Percentiles rank a stretch among this genome's conserved stretches.
Evolutionary conservation across 345 rosid genomes (phyloP).

Genomic region (Anastatica hierochuntica): DNA sequence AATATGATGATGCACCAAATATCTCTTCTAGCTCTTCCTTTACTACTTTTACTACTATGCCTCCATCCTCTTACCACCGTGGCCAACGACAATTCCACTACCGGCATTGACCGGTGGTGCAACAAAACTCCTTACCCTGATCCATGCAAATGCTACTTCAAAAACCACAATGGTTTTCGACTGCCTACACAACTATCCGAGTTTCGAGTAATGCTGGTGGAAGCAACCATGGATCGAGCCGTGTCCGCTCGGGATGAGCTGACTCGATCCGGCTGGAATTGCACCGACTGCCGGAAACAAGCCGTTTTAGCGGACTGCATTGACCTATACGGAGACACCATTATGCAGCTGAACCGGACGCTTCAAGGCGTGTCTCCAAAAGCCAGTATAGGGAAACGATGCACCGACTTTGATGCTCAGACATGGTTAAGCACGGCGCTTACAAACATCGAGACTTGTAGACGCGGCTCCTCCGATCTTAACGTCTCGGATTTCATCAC

Average conservation of each 20-base stretch:
- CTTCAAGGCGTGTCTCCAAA: conserved; percentile 24
- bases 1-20: conserved; percentile 3
- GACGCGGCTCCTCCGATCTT: conserved; percentile 43
- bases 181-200: conserved; percentile 33
- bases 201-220: conserved; percentile 43
- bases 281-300: conserved; percentile 24
- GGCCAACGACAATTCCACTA: conserved; percentile 5
- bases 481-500: conserved; percentile 43
- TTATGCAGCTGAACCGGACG: conserved; percentile 56
- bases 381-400: background rate
- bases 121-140: conserved; percentile 66
- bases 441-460: conserved; percentile 70
- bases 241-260: conserved; percentile 25
- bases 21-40: conserved; percentile 10
- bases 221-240: conserved; percentile 47
- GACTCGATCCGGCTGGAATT: conserved; percentile 14
- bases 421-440: conserved; percentile 87
- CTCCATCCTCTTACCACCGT: conserved; percentile 15
- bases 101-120: conserved; percentile 54
- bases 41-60: conserved; percentile 21
- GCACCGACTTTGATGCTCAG: conserved; percentile 57
- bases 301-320: conserved; percentile 55
- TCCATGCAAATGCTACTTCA: conserved; percentile 45
- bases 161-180: conserved; percentile 12
- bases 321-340: conserved; percentile 45